Evolutionary conservation across 2,329 filamentous ascomycete species (phyloP), one percentile per base, ranked within the genome.

Genomic region (Cytospora piceicola): DNA sequence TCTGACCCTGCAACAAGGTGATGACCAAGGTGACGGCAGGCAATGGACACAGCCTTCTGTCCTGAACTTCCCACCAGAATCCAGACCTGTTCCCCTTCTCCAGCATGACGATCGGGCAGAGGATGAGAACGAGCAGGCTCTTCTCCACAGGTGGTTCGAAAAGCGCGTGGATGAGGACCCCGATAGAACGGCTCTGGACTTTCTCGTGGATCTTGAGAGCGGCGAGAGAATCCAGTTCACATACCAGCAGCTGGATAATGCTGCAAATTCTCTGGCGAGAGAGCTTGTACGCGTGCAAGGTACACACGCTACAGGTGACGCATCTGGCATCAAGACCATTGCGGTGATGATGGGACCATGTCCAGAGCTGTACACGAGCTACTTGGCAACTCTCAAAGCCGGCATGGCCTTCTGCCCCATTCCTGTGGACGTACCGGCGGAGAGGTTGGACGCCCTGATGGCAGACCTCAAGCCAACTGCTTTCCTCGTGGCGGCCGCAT

Each of bases 341-440:
- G 71, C 70, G 15, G 70, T 71, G 52, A 39, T 63, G 15, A 69
- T 71, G 22, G 70, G 68, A 1, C 70, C 72, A 4, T 70, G 65
- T 15, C 75, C 76, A 0, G 77, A 77, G 67, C 72, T 79, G 4
- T 79, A 78, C 63, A 72, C 77, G 29, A 72, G 74, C 17, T 78
- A 77, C 58, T 72, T 78, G 9, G 77, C 70, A 24, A 68, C 72
- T 65, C 69, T 78, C 17, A 78, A 78, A 64, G 73, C 76, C 17
- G 77, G 76, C 27, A 66, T 72, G 39, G 74, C 75, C 11, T 78
- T 78, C 63, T 78, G 71, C 56, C 77, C 77, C 1, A 70, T 79
- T n/a, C 74, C 77, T 0, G 70, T 75, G 34, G 77, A 79, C 55
- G 75, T 73, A 0, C 76, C 77, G 3, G 56, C 56, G 14, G 72